phyloP scores from a whole-genome alignment of 805 yeast genomes.

The Candida loeiensis region DNA sequence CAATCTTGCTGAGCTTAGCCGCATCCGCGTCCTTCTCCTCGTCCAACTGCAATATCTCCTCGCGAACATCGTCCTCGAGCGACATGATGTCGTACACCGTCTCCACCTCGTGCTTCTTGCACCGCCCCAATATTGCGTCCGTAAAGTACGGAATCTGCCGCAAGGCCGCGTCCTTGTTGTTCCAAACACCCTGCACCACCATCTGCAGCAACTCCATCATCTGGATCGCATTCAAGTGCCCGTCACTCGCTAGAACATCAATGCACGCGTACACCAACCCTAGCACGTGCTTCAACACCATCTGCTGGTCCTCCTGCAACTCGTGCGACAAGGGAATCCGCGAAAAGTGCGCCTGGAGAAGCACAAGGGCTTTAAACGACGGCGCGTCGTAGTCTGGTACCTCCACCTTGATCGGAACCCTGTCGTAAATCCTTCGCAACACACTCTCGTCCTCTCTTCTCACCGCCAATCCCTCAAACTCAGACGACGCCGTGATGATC shows the following conservation, averaged over 20 bases:
- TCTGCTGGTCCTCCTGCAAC: constrained; percentile 51
- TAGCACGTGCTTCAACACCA: constrained; percentile 48
- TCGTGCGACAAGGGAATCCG: constrained; percentile 60
- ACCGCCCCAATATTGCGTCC: constrained; percentile 49
- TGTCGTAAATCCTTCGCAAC: constrained; percentile 49
- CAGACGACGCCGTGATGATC: constrained; percentile 62
- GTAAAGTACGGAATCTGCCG: constrained; percentile 74
- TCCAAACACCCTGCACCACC: constrained; percentile 86
- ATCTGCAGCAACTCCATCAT: constrained; percentile 89
- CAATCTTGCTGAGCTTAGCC: constrained; percentile 57
- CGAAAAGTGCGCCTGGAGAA: constrained; percentile 79
- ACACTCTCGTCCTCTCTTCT: constrained; percentile 55
- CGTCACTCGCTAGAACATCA: constrained; percentile 78
- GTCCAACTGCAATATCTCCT: constrained; percentile 53
- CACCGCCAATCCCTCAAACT: constrained; percentile 63
- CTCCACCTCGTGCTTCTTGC: constrained; percentile 53
- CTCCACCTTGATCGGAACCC: constrained; percentile 58
- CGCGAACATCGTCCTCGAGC: constrained; percentile 74
- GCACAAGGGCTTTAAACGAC: constrained; percentile 63
- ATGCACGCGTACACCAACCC: constrained; percentile 61
- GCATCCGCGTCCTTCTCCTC: constrained; percentile 25
- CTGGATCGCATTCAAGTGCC: constrained; percentile 68
- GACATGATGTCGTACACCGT: constrained; percentile 78
- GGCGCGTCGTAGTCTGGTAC: constrained; percentile 46
- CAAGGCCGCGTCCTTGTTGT: constrained; percentile 62